Conservation (phyloP, 2,329 filamentous ascomycete species). For the Arachnomyces sp. region DNA sequence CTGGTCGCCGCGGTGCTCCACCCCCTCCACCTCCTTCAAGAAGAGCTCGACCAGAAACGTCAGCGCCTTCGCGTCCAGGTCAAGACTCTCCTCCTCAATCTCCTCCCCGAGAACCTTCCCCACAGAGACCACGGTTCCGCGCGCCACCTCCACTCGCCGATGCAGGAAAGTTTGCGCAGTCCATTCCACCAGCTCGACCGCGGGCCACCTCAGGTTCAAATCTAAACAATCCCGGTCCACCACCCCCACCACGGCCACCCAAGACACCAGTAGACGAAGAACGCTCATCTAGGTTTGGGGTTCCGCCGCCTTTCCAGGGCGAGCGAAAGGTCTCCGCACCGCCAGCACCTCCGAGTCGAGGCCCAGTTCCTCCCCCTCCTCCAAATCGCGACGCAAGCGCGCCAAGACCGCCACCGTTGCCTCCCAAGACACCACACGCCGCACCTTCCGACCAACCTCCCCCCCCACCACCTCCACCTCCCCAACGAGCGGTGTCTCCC, state of each 20-base stretch:
- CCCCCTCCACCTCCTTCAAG: conserved; percentile 49
- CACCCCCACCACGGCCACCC: conserved; percentile 54
- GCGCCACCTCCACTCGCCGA: conserved; percentile 84
- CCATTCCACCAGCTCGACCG: conserved; percentile 39
- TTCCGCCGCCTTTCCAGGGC: conserved; percentile 71
- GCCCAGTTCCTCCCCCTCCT: conserved; percentile 63
- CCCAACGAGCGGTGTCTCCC: conserved; percentile 16
- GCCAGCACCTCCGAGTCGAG: conserved; percentile 66
- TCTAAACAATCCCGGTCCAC: conserved; percentile 48
- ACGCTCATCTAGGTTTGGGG: conserved; percentile 53
- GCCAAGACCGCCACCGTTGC: conserved; percentile 42
- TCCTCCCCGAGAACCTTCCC: conserved; percentile 63
- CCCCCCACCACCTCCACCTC: conserved; percentile 50
- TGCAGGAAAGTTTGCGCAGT: conserved; percentile 73
- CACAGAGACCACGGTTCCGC: conserved; percentile 63
- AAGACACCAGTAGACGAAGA: conserved; percentile 62
- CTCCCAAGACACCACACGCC: conserved; percentile 35
- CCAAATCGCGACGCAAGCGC: conserved; percentile 41
- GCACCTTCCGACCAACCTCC: conserved; percentile 32
- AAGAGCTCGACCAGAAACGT: conserved; percentile 33
- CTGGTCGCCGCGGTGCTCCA: conserved; percentile 49
- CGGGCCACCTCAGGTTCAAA: conserved; percentile 42
- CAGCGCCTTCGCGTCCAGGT: conserved; percentile 32
- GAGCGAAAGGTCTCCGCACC: conserved; percentile 54
- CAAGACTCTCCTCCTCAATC: conserved; percentile 50